Evolutionary conservation across 768 basidiomycete species (phyloP).

Genomic region (Leccinum aurantiacum): DNA sequence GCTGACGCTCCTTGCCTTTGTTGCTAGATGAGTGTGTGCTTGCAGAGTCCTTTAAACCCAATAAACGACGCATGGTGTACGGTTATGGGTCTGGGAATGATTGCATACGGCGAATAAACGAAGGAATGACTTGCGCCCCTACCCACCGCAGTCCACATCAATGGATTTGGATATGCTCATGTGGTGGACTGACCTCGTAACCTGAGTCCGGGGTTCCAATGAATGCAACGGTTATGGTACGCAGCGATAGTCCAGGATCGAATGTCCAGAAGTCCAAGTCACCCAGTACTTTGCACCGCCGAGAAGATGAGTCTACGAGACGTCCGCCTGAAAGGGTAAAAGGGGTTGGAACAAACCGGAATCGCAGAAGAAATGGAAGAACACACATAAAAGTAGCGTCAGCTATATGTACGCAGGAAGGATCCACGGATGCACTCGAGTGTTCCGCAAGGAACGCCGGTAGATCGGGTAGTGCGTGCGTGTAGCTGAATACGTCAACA

Average conservation of each 20-base stretch:
- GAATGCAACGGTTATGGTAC: slow-evolving; percentile 1
- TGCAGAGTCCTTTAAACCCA: slow-evolving; percentile 29
- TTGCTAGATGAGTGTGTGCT: slow-evolving; percentile 6
- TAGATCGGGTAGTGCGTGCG: slow-evolving; percentile 10
- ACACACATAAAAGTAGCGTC: slow-evolving; percentile 9
- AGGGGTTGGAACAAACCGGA: slow-evolving; percentile 4
- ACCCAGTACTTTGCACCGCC: slow-evolving; percentile 1
- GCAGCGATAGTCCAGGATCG: background rate
- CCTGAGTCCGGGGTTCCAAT: background rate
- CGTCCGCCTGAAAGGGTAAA: background rate
- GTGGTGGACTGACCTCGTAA: slow-evolving; percentile 15
- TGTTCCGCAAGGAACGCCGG: slow-evolving; percentile 16
- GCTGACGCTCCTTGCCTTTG: slow-evolving; percentile 28
- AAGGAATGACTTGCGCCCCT: slow-evolving; percentile 7
- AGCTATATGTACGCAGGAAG: slow-evolving; percentile 25
- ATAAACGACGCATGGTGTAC: slow-evolving; percentile 31
- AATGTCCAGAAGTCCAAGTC: slow-evolving; percentile 5
- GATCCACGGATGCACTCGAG: slow-evolving; percentile 9
- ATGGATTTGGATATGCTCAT: slow-evolving; percentile 4
- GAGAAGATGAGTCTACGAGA: background rate
- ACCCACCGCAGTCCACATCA: slow-evolving; percentile 22
- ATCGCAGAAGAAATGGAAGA: slow-evolving; percentile 14
- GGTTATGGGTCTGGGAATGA: slow-evolving; percentile 10
- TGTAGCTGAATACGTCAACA: slow-evolving; percentile 12
- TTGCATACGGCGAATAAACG: slow-evolving; percentile 21